Percentiles rank a stretch among this genome's conserved stretches.
These are phyloP conservation scores for Vitis vinifera DNA, from an alignment of 164 flowering plant species.

Conservation along the genomic window DNA sequence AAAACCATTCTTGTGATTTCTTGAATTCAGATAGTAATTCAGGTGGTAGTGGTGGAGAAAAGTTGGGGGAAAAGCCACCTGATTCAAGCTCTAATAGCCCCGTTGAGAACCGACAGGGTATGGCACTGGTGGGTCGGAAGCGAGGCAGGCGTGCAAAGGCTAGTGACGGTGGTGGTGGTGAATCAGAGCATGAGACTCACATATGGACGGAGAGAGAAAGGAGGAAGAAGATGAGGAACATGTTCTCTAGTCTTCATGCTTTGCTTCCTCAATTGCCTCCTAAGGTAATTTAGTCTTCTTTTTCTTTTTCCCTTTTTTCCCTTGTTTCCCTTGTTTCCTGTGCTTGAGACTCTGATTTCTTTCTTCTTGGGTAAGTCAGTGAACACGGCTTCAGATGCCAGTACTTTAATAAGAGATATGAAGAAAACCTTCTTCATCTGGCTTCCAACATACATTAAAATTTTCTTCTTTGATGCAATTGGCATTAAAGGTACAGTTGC, in stretches of 20 bases:
- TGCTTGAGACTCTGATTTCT: no score
- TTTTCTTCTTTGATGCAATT: no score
- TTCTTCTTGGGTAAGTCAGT: no score
- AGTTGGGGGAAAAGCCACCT: background rate
- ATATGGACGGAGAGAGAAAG: conserved; percentile 91
- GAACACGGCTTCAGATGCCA: no score
- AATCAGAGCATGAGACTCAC: conserved; percentile 66
- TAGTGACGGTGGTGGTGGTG: conserved; percentile 18
- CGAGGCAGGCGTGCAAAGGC: conserved; percentile 21
- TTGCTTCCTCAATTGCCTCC: conserved; percentile 87
- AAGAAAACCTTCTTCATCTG: no score
- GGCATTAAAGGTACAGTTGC: no score
- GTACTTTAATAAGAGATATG: no score
- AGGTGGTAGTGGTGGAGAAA: conserved; percentile 13
- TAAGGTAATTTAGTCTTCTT: conserved; percentile 52
- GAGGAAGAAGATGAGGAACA: conserved; percentile 91
- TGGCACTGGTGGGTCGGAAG: conserved; percentile 10
- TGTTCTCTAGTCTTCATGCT: conserved; percentile 81
- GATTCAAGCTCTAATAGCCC: conserved; percentile 18
- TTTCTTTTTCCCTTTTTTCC: background rate
- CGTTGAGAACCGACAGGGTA: conserved; percentile 2
- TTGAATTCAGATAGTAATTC: conserved; percentile 40
- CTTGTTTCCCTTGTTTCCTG: no score
- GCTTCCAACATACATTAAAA: no score
- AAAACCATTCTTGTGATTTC: conserved; percentile 34